These are phyloP conservation scores for Exsudoporus floridanus DNA, from an alignment of 1,284 basidiomycete genomes.

Conservation along the genomic window DNA sequence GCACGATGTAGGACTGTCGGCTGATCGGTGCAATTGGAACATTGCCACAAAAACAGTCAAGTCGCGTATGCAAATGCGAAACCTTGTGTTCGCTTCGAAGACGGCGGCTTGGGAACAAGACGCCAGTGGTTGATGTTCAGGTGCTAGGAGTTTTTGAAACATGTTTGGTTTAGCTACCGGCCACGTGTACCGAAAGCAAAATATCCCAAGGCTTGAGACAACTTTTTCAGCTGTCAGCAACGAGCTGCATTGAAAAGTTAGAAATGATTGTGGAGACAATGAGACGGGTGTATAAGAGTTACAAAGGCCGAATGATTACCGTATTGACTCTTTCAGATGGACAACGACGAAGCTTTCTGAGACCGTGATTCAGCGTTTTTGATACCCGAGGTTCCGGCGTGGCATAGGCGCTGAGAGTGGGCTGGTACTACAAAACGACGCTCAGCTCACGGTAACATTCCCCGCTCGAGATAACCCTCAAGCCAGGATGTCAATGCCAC, in stretches of 20 bases:
- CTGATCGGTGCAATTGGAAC: too few relatives aligned
- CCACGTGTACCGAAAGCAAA: not conserved
- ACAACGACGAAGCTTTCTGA: too few relatives aligned
- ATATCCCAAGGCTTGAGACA: not conserved
- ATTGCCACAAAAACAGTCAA: too few relatives aligned
- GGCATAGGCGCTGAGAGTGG: too few relatives aligned
- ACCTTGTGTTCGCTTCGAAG: not conserved
- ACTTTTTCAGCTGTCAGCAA: not conserved
- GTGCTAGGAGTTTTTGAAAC: not conserved
- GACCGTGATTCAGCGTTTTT: too few relatives aligned
- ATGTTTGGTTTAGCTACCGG: not conserved
- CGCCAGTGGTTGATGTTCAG: too few relatives aligned
- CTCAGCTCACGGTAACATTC: too few relatives aligned
- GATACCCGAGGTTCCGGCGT: too few relatives aligned
- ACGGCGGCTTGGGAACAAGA: too few relatives aligned
- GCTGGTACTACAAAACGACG: too few relatives aligned
- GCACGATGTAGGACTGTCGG: not conserved
- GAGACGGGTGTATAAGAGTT: not conserved
- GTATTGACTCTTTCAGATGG: too few relatives aligned
- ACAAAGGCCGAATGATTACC: too few relatives aligned
- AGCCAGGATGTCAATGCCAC: constrained; percentile 9
- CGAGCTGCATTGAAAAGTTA: not conserved
- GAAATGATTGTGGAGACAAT: not conserved
- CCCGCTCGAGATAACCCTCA: not conserved
- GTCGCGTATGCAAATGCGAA: not conserved